These are phyloP conservation scores for Naganishia vishniacii DNA, from an alignment of 768 basidiomycete species.

Conservation along the genomic window DNA sequence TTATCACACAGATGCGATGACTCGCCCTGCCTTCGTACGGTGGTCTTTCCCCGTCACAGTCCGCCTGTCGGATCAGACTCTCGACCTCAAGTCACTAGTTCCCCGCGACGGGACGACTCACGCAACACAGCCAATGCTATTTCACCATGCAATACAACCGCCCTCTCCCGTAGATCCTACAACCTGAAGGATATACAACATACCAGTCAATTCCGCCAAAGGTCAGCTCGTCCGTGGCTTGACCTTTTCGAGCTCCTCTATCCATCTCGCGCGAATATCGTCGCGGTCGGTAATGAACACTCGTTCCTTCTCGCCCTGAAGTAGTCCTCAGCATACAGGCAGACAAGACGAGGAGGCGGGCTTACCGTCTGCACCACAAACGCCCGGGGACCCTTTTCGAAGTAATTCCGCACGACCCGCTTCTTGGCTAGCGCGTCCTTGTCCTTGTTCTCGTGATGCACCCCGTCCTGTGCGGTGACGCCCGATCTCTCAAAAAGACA, in stretches of 20 bases:
- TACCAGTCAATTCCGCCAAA: too few species aligned
- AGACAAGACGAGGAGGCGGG: background rate
- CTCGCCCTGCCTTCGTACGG: too few species aligned
- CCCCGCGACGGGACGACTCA: too few species aligned
- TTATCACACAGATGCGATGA: too few species aligned
- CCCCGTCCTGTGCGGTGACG: background rate
- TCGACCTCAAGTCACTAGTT: too few species aligned
- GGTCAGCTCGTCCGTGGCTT: background rate
- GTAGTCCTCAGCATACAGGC: background rate
- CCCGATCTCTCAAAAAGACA: slow-evolving; percentile 2
- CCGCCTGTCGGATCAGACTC: too few species aligned
- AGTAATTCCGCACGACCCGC: slow-evolving; percentile 33
- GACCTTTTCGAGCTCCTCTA: slow-evolving; percentile 21
- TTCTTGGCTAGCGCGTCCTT: background rate
- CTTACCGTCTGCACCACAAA: slow-evolving; percentile 44
- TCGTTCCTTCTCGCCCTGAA: slow-evolving; percentile 24
- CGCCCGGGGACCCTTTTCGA: slow-evolving; percentile 35
- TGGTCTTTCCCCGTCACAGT: too few species aligned
- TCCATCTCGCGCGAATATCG: slow-evolving; percentile 28
- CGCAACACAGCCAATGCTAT: too few species aligned
- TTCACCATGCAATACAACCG: too few species aligned
- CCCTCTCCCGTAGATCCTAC: too few species aligned
- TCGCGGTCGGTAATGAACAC: slow-evolving; percentile 27
- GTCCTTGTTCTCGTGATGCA: background rate
- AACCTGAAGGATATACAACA: too few species aligned